Percentiles rank a stretch among this genome's conserved stretches.
These are phyloP conservation scores for Hanseniaspora gamundiae DNA, from an alignment of 1,139 yeast genomes.

Conservation along the genomic window DNA sequence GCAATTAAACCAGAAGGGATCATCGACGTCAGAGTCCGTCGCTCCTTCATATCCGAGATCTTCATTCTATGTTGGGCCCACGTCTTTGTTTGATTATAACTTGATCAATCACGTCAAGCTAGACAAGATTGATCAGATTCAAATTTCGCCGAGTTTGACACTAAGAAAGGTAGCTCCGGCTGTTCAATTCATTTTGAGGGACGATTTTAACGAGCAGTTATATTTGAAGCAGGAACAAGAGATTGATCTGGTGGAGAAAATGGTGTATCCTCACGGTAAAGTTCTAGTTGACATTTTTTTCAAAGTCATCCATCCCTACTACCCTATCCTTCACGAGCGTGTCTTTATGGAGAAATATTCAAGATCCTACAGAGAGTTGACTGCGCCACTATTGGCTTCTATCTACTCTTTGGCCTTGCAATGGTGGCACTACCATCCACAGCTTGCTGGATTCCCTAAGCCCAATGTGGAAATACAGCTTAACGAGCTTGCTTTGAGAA, in stretches of 20 bases:
- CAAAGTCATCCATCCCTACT: constrained; percentile 64
- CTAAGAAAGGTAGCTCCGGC: constrained; percentile 55
- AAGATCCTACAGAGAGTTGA: constrained; percentile 63
- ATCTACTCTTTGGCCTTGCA: constrained; percentile 65
- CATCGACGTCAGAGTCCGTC: neutral
- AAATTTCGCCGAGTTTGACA: constrained; percentile 43
- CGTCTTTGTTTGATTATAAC: constrained; percentile 53
- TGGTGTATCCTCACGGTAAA: constrained; percentile 70
- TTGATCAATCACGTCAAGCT: constrained; percentile 41
- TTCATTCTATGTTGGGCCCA: constrained; percentile 64
- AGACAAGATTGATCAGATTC: constrained; percentile 54
- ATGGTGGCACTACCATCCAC: constrained; percentile 80
- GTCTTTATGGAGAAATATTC: constrained; percentile 68
- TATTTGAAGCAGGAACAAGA: constrained; percentile 53
- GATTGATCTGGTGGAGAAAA: constrained; percentile 58
- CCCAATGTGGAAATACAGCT: constrained; percentile 50
- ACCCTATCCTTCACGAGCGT: constrained; percentile 65
- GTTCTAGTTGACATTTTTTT: constrained; percentile 59
- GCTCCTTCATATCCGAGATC: constrained; percentile 46
- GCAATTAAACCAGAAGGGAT: neutral
- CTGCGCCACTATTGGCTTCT: constrained; percentile 67
- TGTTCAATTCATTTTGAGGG: constrained; percentile 56
- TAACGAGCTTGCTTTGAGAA: constrained; percentile 44
- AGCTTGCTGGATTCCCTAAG: constrained; percentile 45
- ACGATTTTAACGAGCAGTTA: constrained; percentile 56